phyloP scores from a whole-genome alignment of 441 rosid genomes.

The Eruca vesicaria region DNA sequence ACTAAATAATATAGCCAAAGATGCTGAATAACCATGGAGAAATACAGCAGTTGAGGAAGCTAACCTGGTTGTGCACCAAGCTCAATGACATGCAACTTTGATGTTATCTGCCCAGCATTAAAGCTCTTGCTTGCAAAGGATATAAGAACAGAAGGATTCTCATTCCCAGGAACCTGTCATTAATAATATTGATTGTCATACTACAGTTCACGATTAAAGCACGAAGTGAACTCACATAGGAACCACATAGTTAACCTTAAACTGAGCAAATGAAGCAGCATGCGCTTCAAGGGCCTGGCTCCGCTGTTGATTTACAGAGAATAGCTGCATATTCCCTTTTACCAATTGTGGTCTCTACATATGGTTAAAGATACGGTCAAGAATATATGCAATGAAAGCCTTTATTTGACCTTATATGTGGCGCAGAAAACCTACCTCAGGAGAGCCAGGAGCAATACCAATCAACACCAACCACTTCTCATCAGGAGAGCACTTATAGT shows the following conservation, averaged over 20 bases:
- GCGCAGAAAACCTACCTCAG: constrained; percentile 65
- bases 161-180: constrained; percentile 89
- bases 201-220: constrained; percentile 16
- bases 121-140: constrained; percentile 84
- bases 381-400: background rate
- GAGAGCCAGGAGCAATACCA: constrained; percentile 98
- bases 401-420: background rate
- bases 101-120: constrained; percentile 92
- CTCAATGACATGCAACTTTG: constrained; percentile 96
- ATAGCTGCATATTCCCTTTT: constrained; percentile 97
- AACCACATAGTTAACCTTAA: constrained; percentile 48
- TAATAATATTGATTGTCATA: constrained; percentile 13
- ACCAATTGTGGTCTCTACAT: constrained; percentile 85
- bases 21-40: background rate
- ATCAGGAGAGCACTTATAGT: constrained; percentile 92
- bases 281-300: constrained; percentile 99
- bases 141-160: constrained; percentile 89
- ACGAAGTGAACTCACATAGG: constrained; percentile 2
- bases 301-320: constrained; percentile 94
- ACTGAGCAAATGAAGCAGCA: constrained; percentile 90
- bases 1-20: background rate
- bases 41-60: constrained; percentile 27
- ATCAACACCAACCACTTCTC: constrained; percentile 99
- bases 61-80: constrained; percentile 99
- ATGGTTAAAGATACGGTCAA: constrained; percentile 28